A percentile compares a stretch with the other conserved stretches of the same genome.
Conservation (phyloP, 306 rosid species). For the Cicer yamashitae region DNA sequence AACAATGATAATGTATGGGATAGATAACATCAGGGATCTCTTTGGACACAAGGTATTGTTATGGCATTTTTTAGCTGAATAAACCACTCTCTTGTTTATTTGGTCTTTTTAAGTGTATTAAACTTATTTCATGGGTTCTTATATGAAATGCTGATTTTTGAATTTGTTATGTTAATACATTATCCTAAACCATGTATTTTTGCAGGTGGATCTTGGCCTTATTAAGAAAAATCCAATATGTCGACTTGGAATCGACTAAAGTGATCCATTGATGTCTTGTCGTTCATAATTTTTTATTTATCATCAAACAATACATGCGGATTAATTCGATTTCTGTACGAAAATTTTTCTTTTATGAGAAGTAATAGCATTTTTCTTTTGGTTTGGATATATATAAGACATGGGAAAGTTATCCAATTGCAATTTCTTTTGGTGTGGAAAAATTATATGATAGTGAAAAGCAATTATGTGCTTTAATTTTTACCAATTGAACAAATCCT, state of each 20-base stretch:
- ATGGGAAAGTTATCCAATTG: not conserved
- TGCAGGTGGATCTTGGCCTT: slow-evolving; percentile 90
- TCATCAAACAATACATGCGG: not conserved
- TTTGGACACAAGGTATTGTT: slow-evolving; percentile 84
- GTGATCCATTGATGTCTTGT: slow-evolving; percentile 10
- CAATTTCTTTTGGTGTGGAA: not conserved
- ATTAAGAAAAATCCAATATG: slow-evolving; percentile 87
- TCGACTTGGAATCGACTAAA: slow-evolving; percentile 69
- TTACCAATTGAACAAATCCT: too few relatives aligned
- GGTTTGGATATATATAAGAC: not conserved
- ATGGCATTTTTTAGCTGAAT: slow-evolving; percentile 17
- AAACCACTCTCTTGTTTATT: not conserved
- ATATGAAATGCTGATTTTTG: not conserved
- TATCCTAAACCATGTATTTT: slow-evolving; percentile 16
- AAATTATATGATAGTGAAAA: too few relatives aligned
- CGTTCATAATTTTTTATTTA: slow-evolving; percentile 3
- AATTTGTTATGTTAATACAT: not conserved
- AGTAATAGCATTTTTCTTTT: slow-evolving; percentile 7
- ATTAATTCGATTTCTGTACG: slow-evolving; percentile 37
- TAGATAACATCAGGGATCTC: slow-evolving; percentile 93
- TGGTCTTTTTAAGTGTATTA: slow-evolving; percentile 1
- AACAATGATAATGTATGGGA: slow-evolving; percentile 88
- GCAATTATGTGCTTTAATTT: too few relatives aligned
- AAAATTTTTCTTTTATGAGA: slow-evolving; percentile 7
- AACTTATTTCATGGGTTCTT: slow-evolving; percentile 16